Percentiles rank a stretch among this genome's conserved stretches.
These are phyloP conservation scores for Penicillium canariense DNA, from an alignment of 495 filamentous ascomycete genomes.

Conservation along the genomic window DNA sequence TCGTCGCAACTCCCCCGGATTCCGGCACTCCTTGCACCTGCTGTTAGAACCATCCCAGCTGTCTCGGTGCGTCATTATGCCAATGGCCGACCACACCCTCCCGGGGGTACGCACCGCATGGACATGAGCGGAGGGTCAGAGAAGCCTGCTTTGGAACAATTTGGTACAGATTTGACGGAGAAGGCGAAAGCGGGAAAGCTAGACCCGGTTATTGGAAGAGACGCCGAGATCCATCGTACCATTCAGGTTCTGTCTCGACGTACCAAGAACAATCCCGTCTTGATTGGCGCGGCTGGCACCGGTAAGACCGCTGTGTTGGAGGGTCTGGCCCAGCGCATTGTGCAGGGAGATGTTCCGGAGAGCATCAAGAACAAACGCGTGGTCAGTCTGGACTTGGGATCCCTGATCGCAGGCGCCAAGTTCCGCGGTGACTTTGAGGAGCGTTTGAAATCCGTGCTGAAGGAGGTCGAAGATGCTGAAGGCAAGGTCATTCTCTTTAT, in stretches of 20 bases:
- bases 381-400: conserved; percentile 80
- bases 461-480: conserved; percentile 84
- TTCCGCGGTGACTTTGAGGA: conserved; percentile 97
- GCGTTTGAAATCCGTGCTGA: conserved; percentile 82
- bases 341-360: conserved; percentile 89
- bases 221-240: conserved; percentile 86
- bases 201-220: conserved; percentile 92
- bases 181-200: conserved; percentile 85
- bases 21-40: conserved; percentile 13
- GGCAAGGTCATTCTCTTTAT: conserved; percentile 92
- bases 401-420: conserved; percentile 92
- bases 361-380: conserved; percentile 95
- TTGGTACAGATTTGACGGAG: conserved; percentile 85
- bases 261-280: conserved; percentile 95
- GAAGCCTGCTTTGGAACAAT: conserved; percentile 85
- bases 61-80: conserved; percentile 58
- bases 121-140: conserved; percentile 75
- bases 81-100: conserved; percentile 76
- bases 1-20: conserved; percentile 22
- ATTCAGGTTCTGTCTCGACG: conserved; percentile 90
- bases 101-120: conserved; percentile 92
- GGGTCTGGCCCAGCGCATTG: conserved; percentile 87
- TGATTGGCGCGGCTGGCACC: conserved; percentile 89
- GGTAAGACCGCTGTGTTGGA: conserved; percentile 96
- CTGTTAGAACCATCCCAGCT: conserved; percentile 9